A percentile compares a stretch with the other conserved stretches of the same genome.
phyloP scores from a whole-genome alignment of 2,329 filamentous ascomycete species.

The Aureobasidium subglaciale region DNA sequence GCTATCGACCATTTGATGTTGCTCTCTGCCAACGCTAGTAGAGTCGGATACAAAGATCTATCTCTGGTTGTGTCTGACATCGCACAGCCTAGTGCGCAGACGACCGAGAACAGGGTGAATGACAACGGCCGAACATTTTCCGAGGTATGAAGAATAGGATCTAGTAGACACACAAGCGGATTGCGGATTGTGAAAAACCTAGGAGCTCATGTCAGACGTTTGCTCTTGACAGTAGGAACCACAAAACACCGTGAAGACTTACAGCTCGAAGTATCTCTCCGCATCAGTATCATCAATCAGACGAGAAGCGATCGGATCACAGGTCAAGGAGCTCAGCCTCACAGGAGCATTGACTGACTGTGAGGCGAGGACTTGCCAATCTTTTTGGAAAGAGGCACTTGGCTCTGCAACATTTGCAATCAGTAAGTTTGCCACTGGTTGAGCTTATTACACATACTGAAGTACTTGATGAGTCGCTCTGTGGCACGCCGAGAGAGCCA shows the following conservation, averaged over 20 bases:
- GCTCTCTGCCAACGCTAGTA: not conserved
- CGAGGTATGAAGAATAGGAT: not conserved
- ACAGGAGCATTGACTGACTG: not conserved
- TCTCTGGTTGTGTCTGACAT: not conserved
- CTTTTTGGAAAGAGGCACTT: not conserved
- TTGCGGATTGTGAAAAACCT: slow-evolving; percentile 1
- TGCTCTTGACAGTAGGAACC: too few species aligned
- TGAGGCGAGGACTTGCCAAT: not conserved
- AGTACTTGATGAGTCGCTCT: not conserved
- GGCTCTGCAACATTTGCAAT: not conserved
- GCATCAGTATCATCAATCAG: not conserved
- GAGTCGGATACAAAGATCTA: not conserved
- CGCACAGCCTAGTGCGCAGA: slow-evolving; percentile 5
- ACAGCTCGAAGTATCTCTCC: not conserved
- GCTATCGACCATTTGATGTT: slow-evolving; percentile 12
- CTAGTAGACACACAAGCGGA: not conserved
- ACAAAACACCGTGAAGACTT: not conserved
- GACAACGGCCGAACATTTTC: not conserved
- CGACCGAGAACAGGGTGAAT: slow-evolving; percentile 1
- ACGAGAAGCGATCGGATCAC: not conserved
- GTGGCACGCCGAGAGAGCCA: not conserved
- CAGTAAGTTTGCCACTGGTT: not conserved
- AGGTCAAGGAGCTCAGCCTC: not conserved
- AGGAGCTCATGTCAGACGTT: not conserved
- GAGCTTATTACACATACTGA: not conserved